These are phyloP conservation scores for Vitis amurensis DNA, from an alignment of 164 flowering plant species.

Conservation along the genomic window DNA sequence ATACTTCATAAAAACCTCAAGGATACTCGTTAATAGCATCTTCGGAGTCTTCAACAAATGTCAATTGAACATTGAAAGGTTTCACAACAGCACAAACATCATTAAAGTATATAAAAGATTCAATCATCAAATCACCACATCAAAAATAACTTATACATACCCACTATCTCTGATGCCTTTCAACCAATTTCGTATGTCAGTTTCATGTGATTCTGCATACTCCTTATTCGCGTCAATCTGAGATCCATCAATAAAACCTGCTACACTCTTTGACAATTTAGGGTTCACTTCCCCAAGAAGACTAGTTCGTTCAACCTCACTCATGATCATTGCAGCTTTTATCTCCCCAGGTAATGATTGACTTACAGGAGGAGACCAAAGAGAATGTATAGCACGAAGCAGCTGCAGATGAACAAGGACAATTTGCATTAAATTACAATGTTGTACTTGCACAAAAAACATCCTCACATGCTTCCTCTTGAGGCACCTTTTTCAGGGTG, in stretches of 20 bases:
- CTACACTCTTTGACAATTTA: conserved; percentile 53
- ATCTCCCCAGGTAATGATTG: conserved; percentile 73
- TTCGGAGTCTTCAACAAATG: neutral
- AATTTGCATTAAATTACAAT: neutral
- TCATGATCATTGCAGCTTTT: conserved; percentile 77
- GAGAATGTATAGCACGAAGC: conserved; percentile 85
- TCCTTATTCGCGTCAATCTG: conserved; percentile 52
- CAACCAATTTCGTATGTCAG: conserved; percentile 87
- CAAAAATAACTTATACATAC: conserved; percentile 40
- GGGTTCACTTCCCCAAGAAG: conserved; percentile 78
- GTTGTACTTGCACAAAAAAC: neutral
- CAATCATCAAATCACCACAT: neutral
- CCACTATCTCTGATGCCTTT: conserved; percentile 97
- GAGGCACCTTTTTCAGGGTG: neutral
- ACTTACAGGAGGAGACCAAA: conserved; percentile 78
- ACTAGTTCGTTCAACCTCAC: conserved; percentile 64
- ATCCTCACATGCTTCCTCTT: neutral
- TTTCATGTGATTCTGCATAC: conserved; percentile 62
- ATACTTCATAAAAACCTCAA: no score
- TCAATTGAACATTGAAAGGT: neutral
- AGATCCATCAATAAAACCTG: conserved; percentile 55
- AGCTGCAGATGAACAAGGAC: conserved; percentile 49
- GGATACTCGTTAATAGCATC: no score
- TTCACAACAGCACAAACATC: neutral
- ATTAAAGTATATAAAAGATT: neutral